Percentiles rank a stretch among this genome's conserved stretches.
Conservation (phyloP, 1,139 yeast species). For the Protomyces arabidopsidicola region DNA sequence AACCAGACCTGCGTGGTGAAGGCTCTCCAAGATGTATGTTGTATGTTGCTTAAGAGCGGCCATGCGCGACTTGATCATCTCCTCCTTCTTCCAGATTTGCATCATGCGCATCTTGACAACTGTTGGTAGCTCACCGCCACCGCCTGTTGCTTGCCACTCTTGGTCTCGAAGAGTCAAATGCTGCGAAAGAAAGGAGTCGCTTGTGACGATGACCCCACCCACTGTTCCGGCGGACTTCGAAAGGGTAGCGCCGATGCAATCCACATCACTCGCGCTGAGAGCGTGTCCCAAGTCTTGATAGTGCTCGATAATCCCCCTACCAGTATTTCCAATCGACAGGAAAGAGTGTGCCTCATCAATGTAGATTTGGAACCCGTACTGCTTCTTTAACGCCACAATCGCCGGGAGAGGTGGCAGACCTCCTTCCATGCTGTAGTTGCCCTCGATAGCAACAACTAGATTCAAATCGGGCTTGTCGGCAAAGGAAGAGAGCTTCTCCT, state of each 20-base stretch:
- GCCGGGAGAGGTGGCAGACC: constrained; percentile 81
- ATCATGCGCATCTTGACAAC: constrained; percentile 25
- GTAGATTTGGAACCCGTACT: constrained; percentile 81
- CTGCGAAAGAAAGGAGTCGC: neutral
- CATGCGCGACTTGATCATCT: constrained; percentile 13
- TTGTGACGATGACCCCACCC: constrained; percentile 16
- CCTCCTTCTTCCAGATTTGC: constrained; percentile 11
- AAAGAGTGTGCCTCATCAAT: constrained; percentile 97
- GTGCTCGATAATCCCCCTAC: constrained; percentile 54
- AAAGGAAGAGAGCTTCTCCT: constrained; percentile 1
- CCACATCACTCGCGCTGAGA: constrained; percentile 12
- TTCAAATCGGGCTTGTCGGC: constrained; percentile 37
- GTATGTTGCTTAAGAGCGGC: constrained; percentile 20
- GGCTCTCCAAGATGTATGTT: constrained; percentile 18
- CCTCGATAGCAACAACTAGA: constrained; percentile 88
- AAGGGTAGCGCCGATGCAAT: constrained; percentile 22
- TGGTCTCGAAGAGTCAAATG: constrained; percentile 4
- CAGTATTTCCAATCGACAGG: constrained; percentile 92
- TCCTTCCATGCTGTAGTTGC: constrained; percentile 96
- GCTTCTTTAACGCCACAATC: constrained; percentile 66
- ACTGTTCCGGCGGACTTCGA: constrained; percentile 22
- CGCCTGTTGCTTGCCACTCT: constrained; percentile 9
- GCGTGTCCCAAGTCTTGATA: constrained; percentile 15
- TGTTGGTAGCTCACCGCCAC: constrained; percentile 15
- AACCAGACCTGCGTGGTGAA: constrained; percentile 20